Percentiles rank a stretch among this genome's conserved stretches.
Evolutionary conservation across 2,329 filamentous ascomycete species (phyloP).

Genomic region (Pseudopithomyces chartarum): DNA sequence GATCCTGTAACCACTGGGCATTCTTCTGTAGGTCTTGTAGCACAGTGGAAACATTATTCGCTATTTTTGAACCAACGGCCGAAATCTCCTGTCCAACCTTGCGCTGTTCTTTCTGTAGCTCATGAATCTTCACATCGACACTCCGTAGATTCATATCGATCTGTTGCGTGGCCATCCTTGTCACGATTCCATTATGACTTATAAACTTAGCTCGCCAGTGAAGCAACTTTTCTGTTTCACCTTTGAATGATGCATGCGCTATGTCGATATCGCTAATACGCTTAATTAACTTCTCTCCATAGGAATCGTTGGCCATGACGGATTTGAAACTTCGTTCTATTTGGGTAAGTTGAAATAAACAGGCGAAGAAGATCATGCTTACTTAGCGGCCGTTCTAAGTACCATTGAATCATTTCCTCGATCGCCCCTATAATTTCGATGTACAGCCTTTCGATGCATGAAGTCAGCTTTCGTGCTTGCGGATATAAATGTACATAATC

Average conservation of each 20-base stretch:
- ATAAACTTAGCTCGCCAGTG: neutral
- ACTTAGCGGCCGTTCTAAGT: neutral
- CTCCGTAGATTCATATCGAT: neutral
- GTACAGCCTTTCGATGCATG: too few relatives aligned
- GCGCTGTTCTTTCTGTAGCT: neutral
- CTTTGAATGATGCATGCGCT: neutral
- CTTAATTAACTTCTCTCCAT: neutral
- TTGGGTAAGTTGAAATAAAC: too few relatives aligned
- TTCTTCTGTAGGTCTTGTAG: neutral
- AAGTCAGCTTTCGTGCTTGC: too few relatives aligned
- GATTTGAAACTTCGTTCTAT: too few relatives aligned
- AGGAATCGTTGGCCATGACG: neutral
- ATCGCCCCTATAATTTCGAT: too few relatives aligned
- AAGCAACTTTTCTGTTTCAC: neutral
- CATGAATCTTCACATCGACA: neutral
- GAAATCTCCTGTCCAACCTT: neutral
- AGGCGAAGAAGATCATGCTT: too few relatives aligned
- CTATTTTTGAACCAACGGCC: neutral
- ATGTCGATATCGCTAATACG: neutral
- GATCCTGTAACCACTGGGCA: neutral
- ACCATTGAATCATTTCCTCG: too few relatives aligned
- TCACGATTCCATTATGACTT: neutral
- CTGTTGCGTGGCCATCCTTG: neutral
- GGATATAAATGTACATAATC: too few relatives aligned
- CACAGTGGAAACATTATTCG: neutral